Evolutionary conservation across 2,329 filamentous ascomycete species (phyloP).

Genomic region (Trichoderma oligosporum): DNA sequence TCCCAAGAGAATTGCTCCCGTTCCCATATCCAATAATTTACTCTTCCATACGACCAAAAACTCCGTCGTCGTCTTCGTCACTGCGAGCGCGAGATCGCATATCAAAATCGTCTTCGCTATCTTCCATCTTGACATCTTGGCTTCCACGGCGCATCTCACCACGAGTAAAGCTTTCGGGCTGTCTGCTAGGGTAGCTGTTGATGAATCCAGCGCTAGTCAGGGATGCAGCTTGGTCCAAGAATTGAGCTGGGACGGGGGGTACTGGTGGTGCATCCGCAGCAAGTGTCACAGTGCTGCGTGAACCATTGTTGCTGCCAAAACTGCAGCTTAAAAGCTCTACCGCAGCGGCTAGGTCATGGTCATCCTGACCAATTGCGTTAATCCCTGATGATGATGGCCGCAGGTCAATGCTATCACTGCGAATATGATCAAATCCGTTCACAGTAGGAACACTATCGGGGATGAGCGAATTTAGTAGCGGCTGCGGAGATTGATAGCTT

Average conservation of each 20-base stretch:
- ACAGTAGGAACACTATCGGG: slow-evolving; percentile 46
- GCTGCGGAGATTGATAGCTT: slow-evolving; percentile 80
- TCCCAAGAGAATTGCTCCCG: slow-evolving; percentile 14
- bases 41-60: slow-evolving; percentile 96
- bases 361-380: slow-evolving; percentile 72
- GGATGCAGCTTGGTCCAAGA: slow-evolving; percentile 58
- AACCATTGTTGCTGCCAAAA: slow-evolving; percentile 71
- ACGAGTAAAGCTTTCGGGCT: slow-evolving; percentile 63
- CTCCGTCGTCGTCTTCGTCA: slow-evolving; percentile 90
- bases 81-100: slow-evolving; percentile 59
- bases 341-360: slow-evolving; percentile 82
- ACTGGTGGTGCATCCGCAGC: slow-evolving; percentile 78
- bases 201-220: slow-evolving; percentile 60
- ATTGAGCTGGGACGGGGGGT: slow-evolving; percentile 78
- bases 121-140: slow-evolving; percentile 65
- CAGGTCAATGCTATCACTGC: slow-evolving; percentile 70
- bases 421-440: slow-evolving; percentile 55
- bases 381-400: slow-evolving; percentile 77
- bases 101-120: slow-evolving; percentile 65
- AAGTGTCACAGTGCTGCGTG: slow-evolving; percentile 59
- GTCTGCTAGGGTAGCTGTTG: slow-evolving; percentile 57
- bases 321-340: slow-evolving; percentile 89
- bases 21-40: slow-evolving; percentile 39
- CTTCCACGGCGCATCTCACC: slow-evolving; percentile 49
- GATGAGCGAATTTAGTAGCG: slow-evolving; percentile 50